phyloP scores from a whole-genome alignment of 2,329 filamentous ascomycete species.

The Plectosphaerella cucumerina region DNA sequence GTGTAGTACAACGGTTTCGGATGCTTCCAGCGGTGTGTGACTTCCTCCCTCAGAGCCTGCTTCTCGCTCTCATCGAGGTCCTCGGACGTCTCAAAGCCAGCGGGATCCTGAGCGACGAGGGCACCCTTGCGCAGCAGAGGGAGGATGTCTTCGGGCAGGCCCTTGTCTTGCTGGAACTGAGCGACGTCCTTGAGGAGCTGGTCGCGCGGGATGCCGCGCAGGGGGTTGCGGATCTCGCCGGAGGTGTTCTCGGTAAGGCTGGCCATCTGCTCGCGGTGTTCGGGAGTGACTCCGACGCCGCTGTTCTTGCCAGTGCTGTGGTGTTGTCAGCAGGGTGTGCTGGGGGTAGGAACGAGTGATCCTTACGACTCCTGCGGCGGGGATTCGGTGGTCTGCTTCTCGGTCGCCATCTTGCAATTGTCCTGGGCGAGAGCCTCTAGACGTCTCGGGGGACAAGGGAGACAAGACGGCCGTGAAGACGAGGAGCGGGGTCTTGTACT shows the following conservation, averaged over 20 bases:
- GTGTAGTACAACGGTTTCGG: conserved; percentile 45
- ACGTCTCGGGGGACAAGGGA: background rate
- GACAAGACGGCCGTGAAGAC: background rate
- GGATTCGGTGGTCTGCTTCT: background rate
- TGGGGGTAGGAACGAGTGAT: background rate
- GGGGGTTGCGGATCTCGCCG: conserved; percentile 33
- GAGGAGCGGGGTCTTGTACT: too few relatives aligned
- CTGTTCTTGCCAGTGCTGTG: background rate
- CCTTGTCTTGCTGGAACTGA: conserved; percentile 44
- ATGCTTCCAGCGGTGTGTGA: conserved; percentile 44
- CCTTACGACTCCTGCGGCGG: background rate
- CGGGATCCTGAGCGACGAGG: conserved; percentile 49
- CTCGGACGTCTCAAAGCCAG: conserved; percentile 40
- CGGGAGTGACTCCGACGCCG: background rate
- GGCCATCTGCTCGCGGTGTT: background rate
- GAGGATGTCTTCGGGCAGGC: conserved; percentile 37
- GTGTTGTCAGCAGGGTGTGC: background rate
- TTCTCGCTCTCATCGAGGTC: conserved; percentile 41
- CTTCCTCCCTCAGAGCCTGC: conserved; percentile 33
- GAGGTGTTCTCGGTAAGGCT: background rate
- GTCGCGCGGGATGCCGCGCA: conserved; percentile 47
- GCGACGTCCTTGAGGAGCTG: conserved; percentile 27
- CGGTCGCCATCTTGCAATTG: background rate
- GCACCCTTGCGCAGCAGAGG: conserved; percentile 34
- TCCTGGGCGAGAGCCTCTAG: background rate